phyloP scores from a whole-genome alignment of 2,329 filamentous ascomycete species.

The Nothomitra cinnamomea region DNA sequence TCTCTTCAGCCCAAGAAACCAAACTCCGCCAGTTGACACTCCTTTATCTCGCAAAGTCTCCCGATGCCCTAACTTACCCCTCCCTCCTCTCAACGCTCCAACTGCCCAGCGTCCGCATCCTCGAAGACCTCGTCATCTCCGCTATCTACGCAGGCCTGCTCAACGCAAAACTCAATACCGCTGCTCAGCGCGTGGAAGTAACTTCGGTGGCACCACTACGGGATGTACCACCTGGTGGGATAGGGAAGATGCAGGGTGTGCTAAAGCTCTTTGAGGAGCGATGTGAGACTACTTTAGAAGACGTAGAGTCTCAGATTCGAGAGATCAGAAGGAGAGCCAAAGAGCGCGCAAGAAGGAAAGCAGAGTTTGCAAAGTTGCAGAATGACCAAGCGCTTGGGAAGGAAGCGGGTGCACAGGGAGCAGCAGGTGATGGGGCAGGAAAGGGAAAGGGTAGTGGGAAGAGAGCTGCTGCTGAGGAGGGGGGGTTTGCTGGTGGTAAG shows the following conservation, averaged over 20 bases:
- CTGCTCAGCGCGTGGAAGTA: slow-evolving; percentile 55
- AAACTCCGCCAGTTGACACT: slow-evolving; percentile 89
- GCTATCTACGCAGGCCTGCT: slow-evolving; percentile 78
- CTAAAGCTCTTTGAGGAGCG: slow-evolving; percentile 63
- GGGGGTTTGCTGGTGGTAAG: background rate
- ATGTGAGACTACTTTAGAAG: slow-evolving; percentile 54
- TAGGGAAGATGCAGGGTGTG: slow-evolving; percentile 49
- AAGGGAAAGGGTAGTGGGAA: background rate
- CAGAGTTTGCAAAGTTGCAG: background rate
- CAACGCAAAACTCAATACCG: slow-evolving; percentile 67
- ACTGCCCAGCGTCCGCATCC: slow-evolving; percentile 46
- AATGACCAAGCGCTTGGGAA: background rate
- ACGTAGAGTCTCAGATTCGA: slow-evolving; percentile 60
- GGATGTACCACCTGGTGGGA: slow-evolving; percentile 59
- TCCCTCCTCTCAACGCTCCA: slow-evolving; percentile 49
- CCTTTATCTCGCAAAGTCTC: slow-evolving; percentile 57
- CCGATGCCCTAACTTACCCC: slow-evolving; percentile 50
- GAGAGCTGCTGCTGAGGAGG: background rate
- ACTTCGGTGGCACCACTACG: slow-evolving; percentile 70
- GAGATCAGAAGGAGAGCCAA: slow-evolving; percentile 36
- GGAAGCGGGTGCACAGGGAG: background rate
- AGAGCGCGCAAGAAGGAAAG: slow-evolving; percentile 8
- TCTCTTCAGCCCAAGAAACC: slow-evolving; percentile 54
- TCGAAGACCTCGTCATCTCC: slow-evolving; percentile 75
- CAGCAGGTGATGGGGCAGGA: too few species aligned